These are phyloP conservation scores for Oxyria digyna DNA, from an alignment of 148 eudicot species.

Conservation along the genomic window DNA sequence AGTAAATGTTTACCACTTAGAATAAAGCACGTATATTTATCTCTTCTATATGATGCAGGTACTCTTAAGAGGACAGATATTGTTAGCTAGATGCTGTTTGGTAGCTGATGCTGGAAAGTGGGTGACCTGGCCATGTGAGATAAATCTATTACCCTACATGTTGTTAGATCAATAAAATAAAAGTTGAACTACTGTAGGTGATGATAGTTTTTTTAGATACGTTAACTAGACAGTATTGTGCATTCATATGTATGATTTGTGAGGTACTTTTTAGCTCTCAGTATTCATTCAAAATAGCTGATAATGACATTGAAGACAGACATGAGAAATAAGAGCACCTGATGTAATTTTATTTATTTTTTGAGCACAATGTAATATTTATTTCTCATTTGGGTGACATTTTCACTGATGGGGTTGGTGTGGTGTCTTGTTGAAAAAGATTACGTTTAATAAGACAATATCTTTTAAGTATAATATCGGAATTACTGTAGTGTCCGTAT, in stretches of 20 bases:
- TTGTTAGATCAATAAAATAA: neutral
- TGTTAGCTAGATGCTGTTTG: constrained; percentile 9
- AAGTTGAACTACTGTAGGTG: neutral
- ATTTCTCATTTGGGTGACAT: no score
- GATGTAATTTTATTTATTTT: no score
- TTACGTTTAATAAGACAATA: no score
- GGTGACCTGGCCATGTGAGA: neutral
- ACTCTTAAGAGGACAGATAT: neutral
- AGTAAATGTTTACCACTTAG: no score
- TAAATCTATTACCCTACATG: neutral
- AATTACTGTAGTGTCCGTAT: no score
- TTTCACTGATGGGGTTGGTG: no score
- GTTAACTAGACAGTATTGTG: neutral
- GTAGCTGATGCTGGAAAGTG: neutral
- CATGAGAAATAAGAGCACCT: no score
- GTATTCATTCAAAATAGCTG: neutral
- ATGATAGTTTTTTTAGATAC: neutral
- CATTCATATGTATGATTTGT: neutral
- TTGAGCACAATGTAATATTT: no score
- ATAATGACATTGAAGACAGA: neutral
- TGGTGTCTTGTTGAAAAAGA: no score
- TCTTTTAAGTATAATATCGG: no score
- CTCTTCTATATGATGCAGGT: neutral
- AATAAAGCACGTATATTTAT: no score
- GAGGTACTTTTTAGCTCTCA: neutral